Evolutionary conservation across 768 basidiomycete species (phyloP), one percentile per base, ranked within the genome.

Genomic region (Dioszegia crocea): DNA sequence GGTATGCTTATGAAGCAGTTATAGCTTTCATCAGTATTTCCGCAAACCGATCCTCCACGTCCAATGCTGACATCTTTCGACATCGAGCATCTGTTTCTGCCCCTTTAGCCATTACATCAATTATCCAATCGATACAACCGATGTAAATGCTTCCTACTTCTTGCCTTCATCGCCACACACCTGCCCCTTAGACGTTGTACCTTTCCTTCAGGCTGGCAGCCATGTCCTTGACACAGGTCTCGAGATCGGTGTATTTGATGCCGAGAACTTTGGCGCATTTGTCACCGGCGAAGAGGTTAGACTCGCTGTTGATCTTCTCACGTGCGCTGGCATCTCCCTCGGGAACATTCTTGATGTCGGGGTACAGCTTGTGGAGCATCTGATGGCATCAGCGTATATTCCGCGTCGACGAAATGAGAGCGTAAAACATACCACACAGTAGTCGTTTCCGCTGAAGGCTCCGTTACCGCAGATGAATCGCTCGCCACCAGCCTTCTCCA

Each of bases 401-500:
- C 23, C 4, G 23, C 36, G 33, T 16, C 29, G 30, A 19, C 21
- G 12, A 49, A 1, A 19, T 14, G 16, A 27, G 10, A 33, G 33
- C 14, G 6, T n/a, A 6, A 36, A 29, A 65, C 67, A 58, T 41
- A 73, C 68, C 23, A 62, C 44, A 36, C 66, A 69, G 57, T 72
- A 68, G 33, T 77, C 77, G 58, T 78, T 71, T 2, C 68, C 69
- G 51, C 55, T 67, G 63, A 72, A 65, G 0, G 72, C 62, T 1
- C 73, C 77, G 30, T 56, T 76, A n/a, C 73, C 75, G 39, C 83
- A 62, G 66, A 87, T 80, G 66, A 87, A 81, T 31, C 87, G 78
- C 56, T 87, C 79, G 1, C 83, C 83, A 2, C 80, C 82, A 0
- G 85, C 85, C 2, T 78, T 80, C 26, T 80, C 77, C 49, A 79